Base-by-base conservation (phyloP, 2,329 filamentous ascomycete genomes). In the Diaporthe humulicola region DNA sequence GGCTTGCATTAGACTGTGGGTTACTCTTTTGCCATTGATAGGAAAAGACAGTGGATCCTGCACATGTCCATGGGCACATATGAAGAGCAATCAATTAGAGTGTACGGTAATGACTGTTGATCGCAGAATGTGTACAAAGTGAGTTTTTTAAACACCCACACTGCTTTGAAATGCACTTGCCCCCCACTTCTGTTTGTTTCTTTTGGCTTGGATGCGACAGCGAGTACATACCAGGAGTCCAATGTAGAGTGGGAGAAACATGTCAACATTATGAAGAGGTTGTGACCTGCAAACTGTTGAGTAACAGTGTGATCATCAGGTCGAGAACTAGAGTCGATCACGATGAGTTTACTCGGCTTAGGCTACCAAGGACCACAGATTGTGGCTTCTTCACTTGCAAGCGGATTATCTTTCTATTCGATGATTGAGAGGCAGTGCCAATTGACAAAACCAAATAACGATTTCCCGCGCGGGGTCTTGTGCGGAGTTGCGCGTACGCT, bases 381-480 rank as follows among this genome's bases (percentile, higher is more conserved):
- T 40, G 48, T 6, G 25, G 12, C 25, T 42, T 7, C 60, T 45
- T 33, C 25, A 64, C 10, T 45, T 9, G 9, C 9, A 25, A 45
- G 40, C 40, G 60, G 38, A 33, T 42, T 33, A 12, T 48, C 40
- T 45, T 30, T 42, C 10, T 45, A 19, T 8, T 64, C 9, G 17
- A 28, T 14, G 1, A 14, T 22, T 10, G 58, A 64, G 17, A 67
- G 33, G 5, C 12, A 19, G 14, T 28, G 64, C 36, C 45, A 36
- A 28, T 22, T 19, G 22, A 36, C 9, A 67, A 17, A 12, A 6
- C 28, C 22, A 38, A 52, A 50, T 8, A 67, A 17, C 5, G 25
- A 52, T 52, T 67, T 52, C 28, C 42, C 42, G 61, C 61, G 61
- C 61, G 61, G 61, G 61, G 61, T 67, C 58, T 67, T 33, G n/a